These are phyloP conservation scores for Tetrahymena elliotti DNA, from an alignment of 73 alveolate species.

Conservation along the genomic window DNA sequence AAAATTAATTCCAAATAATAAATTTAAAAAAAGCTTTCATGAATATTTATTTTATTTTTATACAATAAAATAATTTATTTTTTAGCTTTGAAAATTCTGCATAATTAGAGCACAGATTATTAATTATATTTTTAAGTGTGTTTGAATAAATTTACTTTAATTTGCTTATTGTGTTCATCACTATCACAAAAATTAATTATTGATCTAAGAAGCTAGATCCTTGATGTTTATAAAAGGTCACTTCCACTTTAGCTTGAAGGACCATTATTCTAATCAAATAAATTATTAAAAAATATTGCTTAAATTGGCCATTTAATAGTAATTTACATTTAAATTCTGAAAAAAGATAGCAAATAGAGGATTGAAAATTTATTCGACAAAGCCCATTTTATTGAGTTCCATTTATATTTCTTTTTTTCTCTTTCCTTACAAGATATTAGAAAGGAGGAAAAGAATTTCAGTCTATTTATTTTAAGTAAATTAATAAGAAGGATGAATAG, in stretches of 20 bases:
- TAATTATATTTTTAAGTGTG: not conserved
- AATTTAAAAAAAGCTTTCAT: too few relatives aligned
- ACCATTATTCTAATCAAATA: not conserved
- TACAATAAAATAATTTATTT: too few relatives aligned
- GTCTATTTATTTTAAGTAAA: not conserved
- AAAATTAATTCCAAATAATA: too few relatives aligned
- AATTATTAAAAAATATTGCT: not conserved
- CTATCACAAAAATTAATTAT: not conserved
- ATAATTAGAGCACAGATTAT: not conserved
- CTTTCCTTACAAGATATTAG: not conserved
- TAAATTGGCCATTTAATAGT: not conserved
- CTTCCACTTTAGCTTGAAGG: not conserved
- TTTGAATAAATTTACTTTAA: not conserved
- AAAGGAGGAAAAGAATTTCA: not conserved
- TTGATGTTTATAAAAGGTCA: not conserved
- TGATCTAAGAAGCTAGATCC: not conserved
- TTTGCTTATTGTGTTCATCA: not conserved
- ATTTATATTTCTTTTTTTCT: not conserved
- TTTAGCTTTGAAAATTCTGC: too few relatives aligned
- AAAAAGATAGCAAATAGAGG: not conserved
- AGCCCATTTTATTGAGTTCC: not conserved
- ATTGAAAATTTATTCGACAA: not conserved
- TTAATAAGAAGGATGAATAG: not conserved
- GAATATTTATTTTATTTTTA: too few relatives aligned
- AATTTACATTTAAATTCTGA: not conserved